Evolutionary conservation across 1,139 yeast genomes (phyloP).

Genomic region (Taphrina deformans): DNA sequence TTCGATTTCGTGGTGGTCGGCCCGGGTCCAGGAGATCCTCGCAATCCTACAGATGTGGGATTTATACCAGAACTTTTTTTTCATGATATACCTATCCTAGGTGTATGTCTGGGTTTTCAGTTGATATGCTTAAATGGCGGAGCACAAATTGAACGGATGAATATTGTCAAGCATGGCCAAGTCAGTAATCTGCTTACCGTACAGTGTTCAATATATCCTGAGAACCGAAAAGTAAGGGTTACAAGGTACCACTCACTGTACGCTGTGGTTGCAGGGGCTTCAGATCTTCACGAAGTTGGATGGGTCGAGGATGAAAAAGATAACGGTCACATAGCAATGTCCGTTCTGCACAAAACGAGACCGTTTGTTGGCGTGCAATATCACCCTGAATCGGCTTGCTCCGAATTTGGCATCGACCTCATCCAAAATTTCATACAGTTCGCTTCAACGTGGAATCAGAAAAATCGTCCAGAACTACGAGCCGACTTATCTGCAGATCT

Average conservation of each 20-base stretch:
- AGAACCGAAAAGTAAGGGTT: slow-evolving; percentile 48
- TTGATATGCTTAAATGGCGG: slow-evolving; percentile 71
- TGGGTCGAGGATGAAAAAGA: slow-evolving; percentile 38
- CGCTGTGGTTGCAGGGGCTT: slow-evolving; percentile 48
- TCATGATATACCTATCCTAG: slow-evolving; percentile 65
- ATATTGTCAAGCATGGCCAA: slow-evolving; percentile 80
- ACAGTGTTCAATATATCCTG: slow-evolving; percentile 61
- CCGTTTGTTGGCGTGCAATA: slow-evolving; percentile 96
- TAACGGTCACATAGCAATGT: slow-evolving; percentile 61
- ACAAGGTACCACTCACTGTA: slow-evolving; percentile 88
- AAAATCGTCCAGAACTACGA: neutral
- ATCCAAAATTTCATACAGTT: slow-evolving; percentile 62
- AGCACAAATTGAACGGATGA: slow-evolving; percentile 55
- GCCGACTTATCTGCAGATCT: neutral
- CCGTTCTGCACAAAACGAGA: slow-evolving; percentile 57
- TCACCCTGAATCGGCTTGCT: slow-evolving; percentile 94
- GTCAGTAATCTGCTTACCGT: slow-evolving; percentile 62
- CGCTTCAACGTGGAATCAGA: slow-evolving; percentile 46
- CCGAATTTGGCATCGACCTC: slow-evolving; percentile 61
- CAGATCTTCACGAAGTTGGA: slow-evolving; percentile 36
- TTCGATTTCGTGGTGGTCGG: slow-evolving; percentile 84
- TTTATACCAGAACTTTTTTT: slow-evolving; percentile 60
- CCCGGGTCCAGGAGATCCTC: slow-evolving; percentile 97
- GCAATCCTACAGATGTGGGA: slow-evolving; percentile 65
- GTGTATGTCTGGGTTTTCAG: slow-evolving; percentile 93